Evolutionary conservation across 2,329 filamentous ascomycete genomes (phyloP).

Genomic region (Hypomyces rosellus): DNA sequence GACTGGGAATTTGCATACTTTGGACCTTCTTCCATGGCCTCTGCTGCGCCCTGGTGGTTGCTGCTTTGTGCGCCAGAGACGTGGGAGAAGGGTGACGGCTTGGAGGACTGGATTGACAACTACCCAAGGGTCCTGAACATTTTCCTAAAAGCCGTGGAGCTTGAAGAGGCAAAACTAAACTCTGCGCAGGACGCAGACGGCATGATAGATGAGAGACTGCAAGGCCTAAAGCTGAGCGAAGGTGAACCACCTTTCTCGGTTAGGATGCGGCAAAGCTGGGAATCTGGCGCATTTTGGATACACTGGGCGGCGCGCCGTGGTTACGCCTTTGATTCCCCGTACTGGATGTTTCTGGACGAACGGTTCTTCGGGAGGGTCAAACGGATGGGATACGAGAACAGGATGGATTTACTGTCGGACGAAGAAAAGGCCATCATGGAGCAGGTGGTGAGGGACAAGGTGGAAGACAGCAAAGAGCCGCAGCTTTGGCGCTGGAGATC

Average conservation of each 20-base stretch:
- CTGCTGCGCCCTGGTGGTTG: conserved; percentile 36
- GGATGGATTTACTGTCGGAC: conserved; percentile 16
- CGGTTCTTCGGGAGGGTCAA: conserved; percentile 23
- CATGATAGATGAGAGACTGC: background rate
- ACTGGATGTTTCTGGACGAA: conserved; percentile 29
- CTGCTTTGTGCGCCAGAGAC: conserved; percentile 25
- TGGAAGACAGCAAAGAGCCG: background rate
- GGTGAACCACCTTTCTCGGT: conserved; percentile 16
- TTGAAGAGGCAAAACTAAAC: conserved; percentile 21
- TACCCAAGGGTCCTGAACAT: conserved; percentile 28
- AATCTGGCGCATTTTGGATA: conserved; percentile 25
- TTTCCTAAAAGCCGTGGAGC: conserved; percentile 28
- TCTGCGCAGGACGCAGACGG: background rate
- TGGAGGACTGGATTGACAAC: conserved; percentile 20
- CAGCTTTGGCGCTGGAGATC: background rate
- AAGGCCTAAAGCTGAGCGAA: background rate
- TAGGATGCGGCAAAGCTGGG: conserved; percentile 31
- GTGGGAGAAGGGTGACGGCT: conserved; percentile 23
- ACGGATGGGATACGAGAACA: conserved; percentile 11
- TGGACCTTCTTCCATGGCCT: conserved; percentile 26
- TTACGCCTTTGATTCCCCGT: conserved; percentile 32
- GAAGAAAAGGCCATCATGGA: conserved; percentile 18
- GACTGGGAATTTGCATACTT: conserved; percentile 37
- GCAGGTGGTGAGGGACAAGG: conserved; percentile 12
- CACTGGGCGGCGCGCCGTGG: conserved; percentile 30